Evolutionary conservation across 2,329 filamentous ascomycete genomes (phyloP), one percentile per base, ranked within the genome.

Genomic region (Ophiostoma sp.): DNA sequence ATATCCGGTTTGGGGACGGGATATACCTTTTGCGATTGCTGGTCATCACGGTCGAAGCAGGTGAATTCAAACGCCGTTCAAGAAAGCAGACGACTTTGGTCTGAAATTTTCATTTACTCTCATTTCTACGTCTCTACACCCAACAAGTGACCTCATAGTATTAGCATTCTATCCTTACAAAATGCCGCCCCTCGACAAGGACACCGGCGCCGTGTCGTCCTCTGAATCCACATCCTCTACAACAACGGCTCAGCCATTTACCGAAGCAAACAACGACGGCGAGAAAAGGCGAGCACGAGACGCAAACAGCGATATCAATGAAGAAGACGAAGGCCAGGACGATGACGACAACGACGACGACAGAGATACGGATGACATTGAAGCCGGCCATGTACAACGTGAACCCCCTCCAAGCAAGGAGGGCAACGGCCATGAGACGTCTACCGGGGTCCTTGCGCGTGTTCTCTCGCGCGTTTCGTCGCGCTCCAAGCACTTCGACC

Each of bases 391-490:
- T n/a, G 44, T 44, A 20, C 57, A 62, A 13, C 57, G 23, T 13
- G 13, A 4, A 13, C 11, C 57, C 13, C 11, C 57, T 17, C 36
- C 39, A 33, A 27, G 27, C n/a, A 70, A 17, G 41, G 72, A 36
- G 68, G 69, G 31, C 66, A 71, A 2, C 41, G 36, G 7, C 60
- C 10, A 35, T 23, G 44, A 35, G 7, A 65, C 39, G 10, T 23
- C 15, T 5, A 52, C 20, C 0, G 68, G 73, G 48, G 73, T 78
- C 0, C 64, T 82, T 1, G 76, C 74, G 68, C 79, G 81, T 1
- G 79, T 81, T 4, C 71, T 83, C 15, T 83, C 81, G 72, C 76
- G 78, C 20, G 78, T 80, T 3, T 80, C 80, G 1, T 79, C 80
- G 0, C 81, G 77, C 65, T 75, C 77, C 67, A 60, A 67, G 15